Base-by-base conservation (phyloP, 2,329 filamentous ascomycete genomes). In the Coniella lustricola region DNA sequence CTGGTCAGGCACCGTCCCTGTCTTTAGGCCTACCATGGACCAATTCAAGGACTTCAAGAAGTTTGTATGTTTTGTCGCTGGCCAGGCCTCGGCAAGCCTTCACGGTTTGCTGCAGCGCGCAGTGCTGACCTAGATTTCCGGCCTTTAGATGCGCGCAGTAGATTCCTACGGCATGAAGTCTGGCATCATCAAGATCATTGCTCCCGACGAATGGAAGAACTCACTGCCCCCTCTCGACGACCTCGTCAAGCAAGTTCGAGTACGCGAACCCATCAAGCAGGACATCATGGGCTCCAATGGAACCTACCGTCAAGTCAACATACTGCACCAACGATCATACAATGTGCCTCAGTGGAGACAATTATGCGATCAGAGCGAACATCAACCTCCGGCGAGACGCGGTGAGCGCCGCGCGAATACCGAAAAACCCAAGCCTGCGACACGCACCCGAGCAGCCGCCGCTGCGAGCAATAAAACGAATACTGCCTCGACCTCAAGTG, bases 81-180 rank as follows among this genome's bases (percentile, higher is more conserved):
- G n/a, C n/a, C n/a, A n/a, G n/a, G n/a, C n/a, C n/a, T n/a, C n/a
- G n/a, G n/a, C n/a, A n/a, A n/a, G n/a, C n/a, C n/a, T n/a, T n/a
- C n/a, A n/a, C n/a, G n/a, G n/a, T n/a, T n/a, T n/a, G n/a, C n/a
- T n/a, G n/a, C n/a, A n/a, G n/a, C n/a, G n/a, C n/a, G n/a, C n/a
- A n/a, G n/a, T n/a, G n/a, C 64, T 67, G 54, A 66, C 62, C 49
- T 46, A 56, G 43, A 34, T 7, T 52, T 16, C 32, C 43, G 10
- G 12, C 38, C 22, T 22, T n/a, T 53, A 84, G 80, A 83, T 84
- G 75, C 81, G 83, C 62, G 90, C 88, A 67, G 81, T 98, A 54
- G 88, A 98, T 66, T 81, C 82, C 56, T 95, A 95, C 65, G 93
- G 93, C 60, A 98, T 98, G 93, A 88, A 89, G 68, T 93, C 90